Percentiles rank a stretch among this genome's conserved stretches.
Conservation (phyloP, 192 early-diverging fungal genomes). For the Rhizoclosmatium sp. region DNA sequence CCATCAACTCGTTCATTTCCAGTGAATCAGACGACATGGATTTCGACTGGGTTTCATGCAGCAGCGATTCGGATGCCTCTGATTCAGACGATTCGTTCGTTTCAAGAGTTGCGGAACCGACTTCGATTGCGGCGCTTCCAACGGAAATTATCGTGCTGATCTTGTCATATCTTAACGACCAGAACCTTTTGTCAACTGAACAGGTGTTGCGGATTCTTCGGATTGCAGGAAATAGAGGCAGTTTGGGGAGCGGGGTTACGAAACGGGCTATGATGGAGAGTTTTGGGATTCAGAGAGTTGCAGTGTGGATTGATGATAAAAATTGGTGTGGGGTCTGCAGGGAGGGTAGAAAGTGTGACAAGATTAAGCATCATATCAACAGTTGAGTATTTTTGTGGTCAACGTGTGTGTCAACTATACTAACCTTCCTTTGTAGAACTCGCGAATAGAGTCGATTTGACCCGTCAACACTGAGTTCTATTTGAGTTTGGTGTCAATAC, state of each 20-base stretch:
- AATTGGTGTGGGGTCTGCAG: conserved; percentile 23
- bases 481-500: too few species aligned
- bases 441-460: not conserved
- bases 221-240: conserved; percentile 20
- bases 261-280: conserved; percentile 9
- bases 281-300: conserved; percentile 23
- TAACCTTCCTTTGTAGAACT: not conserved
- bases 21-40: not conserved
- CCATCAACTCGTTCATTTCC: not conserved
- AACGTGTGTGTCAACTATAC: not conserved
- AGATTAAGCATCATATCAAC: conserved; percentile 46
- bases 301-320: conserved; percentile 20
- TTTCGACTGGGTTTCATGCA: not conserved
- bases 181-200: not conserved
- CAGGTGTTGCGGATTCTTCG: conserved; percentile 22
- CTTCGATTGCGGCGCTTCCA: conserved; percentile 31
- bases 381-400: conserved; percentile 3
- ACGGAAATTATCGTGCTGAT: conserved; percentile 41
- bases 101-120: not conserved
- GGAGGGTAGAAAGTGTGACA: conserved; percentile 7
- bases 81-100: not conserved
- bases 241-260: not conserved
- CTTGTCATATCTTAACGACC: conserved; percentile 35
- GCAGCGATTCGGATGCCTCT: not conserved
- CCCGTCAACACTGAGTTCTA: not conserved